Evolutionary conservation across 805 yeast species (phyloP), one percentile per base, ranked within the genome.

Genomic region (Yamadazyma philogaea): DNA sequence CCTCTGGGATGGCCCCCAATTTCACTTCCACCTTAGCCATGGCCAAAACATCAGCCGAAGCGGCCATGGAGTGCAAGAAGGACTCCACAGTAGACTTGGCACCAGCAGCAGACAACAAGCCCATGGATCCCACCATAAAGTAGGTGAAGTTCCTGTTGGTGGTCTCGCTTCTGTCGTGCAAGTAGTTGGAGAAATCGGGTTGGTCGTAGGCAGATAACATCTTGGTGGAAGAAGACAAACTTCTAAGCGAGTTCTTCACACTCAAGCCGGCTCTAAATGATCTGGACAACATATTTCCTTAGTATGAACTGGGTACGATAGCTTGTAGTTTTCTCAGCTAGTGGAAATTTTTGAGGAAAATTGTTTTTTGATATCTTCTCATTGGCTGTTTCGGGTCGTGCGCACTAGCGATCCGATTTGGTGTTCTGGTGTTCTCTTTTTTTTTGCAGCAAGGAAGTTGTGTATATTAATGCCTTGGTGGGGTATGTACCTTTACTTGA

Each of bases 11-110:
- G 50, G 87, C 85, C 44, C 84, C 81, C 60, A 93, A 82, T 66
- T 87, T 90, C 56, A 93, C 96, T 77, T 93, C 99, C 59, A 91
- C 96, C 77, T 93, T 93, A 58, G 99, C 99, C 96, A 93, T 84
- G 49, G 99, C 99, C 74, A 93, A 80, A 47, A 93, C 96, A 77
- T 93, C 99, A 52, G 97, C 96, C 48, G 99, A 90, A 27, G 99
- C 99, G 54, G 96, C 81, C 95, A 90, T 84, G 53, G 97, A 79
- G 47, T 87, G 75, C 57, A 93, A 77, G 75, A 93, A 93, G 27
- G 91, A 78, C 75, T 91, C 95, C 41, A 90, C 97, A 37, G 97
- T 89, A 40, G 96, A 86, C 70, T 90, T 87, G 63, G 96, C 97
- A 61, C 95, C 95, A 43, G 90, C 96, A 40, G 97, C 95, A 34